phyloP scores from a whole-genome alignment of 2,329 filamentous ascomycete species.

The Fusarium goolgardi region DNA sequence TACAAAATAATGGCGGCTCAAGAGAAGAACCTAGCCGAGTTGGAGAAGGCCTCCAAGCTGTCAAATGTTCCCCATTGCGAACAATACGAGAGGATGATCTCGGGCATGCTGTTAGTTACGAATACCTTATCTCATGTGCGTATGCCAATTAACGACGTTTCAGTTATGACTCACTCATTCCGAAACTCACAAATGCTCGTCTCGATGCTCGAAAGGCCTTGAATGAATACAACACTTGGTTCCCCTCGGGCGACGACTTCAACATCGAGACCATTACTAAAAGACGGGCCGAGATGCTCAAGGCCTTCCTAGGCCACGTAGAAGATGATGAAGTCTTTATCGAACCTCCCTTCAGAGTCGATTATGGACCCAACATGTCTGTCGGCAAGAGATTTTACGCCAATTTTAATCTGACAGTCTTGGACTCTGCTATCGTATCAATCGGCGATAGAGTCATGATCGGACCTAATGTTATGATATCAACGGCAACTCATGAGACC shows the following conservation, averaged over 20 bases:
- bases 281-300: slow-evolving; percentile 54
- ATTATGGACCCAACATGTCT: slow-evolving; percentile 71
- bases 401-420: slow-evolving; percentile 63
- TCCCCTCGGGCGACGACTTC: slow-evolving; percentile 52
- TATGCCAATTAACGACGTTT: accelerated
- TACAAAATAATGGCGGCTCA: slow-evolving; percentile 17
- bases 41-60: slow-evolving; percentile 47
- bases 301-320: slow-evolving; percentile 57
- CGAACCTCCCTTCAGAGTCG: slow-evolving; percentile 68
- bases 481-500: slow-evolving; percentile 63
- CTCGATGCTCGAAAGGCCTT: slow-evolving; percentile 62
- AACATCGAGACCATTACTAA: slow-evolving; percentile 1
- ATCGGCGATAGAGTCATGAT: slow-evolving; percentile 65
- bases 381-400: slow-evolving; percentile 69
- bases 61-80: slow-evolving; percentile 67
- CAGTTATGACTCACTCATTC: slow-evolving; percentile 61
- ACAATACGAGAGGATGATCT: slow-evolving; percentile 73
- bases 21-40: slow-evolving; percentile 22
- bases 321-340: slow-evolving; percentile 62
- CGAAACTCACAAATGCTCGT: slow-evolving; percentile 58
- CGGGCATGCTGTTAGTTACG: slow-evolving; percentile 64
- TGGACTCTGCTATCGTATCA: slow-evolving; percentile 63
- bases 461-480: slow-evolving; percentile 64
- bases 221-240: slow-evolving; percentile 65
- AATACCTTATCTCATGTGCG: accelerated